Conservation (phyloP, 73 alveolate genomes). For the Breviolum minutum region DNA sequence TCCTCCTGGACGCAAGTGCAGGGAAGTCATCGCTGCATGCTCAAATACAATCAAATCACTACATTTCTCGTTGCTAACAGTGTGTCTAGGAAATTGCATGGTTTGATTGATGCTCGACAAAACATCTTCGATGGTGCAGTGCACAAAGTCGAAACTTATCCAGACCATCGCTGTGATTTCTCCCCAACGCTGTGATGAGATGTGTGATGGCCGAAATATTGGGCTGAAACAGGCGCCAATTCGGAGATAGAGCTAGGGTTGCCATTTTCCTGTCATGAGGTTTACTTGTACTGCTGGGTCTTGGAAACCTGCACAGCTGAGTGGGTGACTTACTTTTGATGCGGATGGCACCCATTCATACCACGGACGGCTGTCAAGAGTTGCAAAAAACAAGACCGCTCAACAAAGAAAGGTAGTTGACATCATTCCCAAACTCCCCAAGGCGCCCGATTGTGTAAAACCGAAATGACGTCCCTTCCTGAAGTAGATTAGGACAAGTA, state of each 20-base stretch:
- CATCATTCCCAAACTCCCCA: neutral
- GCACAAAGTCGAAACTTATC: too few relatives aligned
- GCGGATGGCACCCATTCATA: conserved; percentile 40
- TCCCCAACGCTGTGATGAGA: conserved; percentile 35
- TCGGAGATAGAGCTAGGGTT: neutral
- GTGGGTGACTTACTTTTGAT: conserved; percentile 6
- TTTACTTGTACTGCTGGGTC: neutral
- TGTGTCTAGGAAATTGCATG: too few relatives aligned
- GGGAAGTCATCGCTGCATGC: too few relatives aligned
- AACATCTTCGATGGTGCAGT: too few relatives aligned
- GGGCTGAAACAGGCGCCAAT: neutral
- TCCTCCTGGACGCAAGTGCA: too few relatives aligned
- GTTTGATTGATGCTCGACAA: too few relatives aligned
- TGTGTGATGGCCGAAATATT: neutral
- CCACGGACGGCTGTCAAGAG: neutral
- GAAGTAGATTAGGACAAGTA: neutral
- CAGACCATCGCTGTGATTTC: neutral
- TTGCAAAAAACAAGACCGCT: neutral
- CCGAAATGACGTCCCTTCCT: conserved; percentile 10
- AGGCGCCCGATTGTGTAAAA: conserved; percentile 24
- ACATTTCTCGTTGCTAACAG: too few relatives aligned
- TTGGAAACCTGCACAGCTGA: neutral
- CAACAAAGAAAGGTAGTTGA: neutral
- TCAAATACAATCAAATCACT: too few relatives aligned
- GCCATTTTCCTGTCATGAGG: neutral